Conservation (phyloP, 177 flowering plant species). For the Tripterygium wilfordii region DNA sequence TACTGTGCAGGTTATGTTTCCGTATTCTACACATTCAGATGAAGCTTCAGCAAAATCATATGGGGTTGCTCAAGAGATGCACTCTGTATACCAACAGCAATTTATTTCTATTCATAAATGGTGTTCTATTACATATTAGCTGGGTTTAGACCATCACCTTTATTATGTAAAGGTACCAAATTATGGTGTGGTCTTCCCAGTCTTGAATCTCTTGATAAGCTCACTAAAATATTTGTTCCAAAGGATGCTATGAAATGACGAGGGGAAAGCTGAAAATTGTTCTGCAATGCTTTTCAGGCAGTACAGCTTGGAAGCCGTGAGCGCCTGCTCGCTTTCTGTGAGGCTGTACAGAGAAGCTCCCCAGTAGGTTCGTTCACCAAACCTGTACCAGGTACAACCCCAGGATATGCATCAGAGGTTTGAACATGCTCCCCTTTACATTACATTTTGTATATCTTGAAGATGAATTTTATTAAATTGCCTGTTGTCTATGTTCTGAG, state of each 20-base stretch:
- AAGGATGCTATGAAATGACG: neutral
- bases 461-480: neutral
- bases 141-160: no score
- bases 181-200: no score
- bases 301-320: slow-evolving; percentile 77
- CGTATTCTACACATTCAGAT: no score
- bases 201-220: neutral
- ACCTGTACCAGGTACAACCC: slow-evolving; percentile 70
- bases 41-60: no score
- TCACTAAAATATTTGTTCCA: neutral
- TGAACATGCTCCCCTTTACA: slow-evolving; percentile 1
- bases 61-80: no score
- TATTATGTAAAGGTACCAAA: no score
- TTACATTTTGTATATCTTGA: neutral
- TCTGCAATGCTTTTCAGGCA: slow-evolving; percentile 41
- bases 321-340: slow-evolving; percentile 75
- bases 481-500: no score
- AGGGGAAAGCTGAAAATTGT: neutral
- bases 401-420: slow-evolving; percentile 94
- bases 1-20: slow-evolving; percentile 65
- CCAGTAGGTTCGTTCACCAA: slow-evolving; percentile 80
- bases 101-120: no score
- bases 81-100: no score
- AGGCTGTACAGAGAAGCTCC: slow-evolving; percentile 86
- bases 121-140: no score